Base-by-base conservation (phyloP, 2,329 filamentous ascomycete genomes). In the Venturia asperata region DNA sequence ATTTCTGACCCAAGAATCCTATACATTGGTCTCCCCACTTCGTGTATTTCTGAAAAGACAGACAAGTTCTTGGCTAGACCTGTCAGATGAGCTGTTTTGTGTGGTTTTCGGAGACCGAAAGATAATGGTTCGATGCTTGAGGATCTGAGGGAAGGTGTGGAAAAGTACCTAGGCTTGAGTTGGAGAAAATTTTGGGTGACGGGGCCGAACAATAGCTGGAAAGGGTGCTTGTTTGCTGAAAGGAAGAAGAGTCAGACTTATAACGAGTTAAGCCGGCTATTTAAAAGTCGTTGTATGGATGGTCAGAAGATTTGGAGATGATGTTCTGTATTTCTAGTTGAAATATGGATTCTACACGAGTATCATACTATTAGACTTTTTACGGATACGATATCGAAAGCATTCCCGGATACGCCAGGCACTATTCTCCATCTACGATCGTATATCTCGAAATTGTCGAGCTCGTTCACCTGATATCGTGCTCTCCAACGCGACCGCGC, bases 181-280 rank as follows among this genome's bases (percentile, higher is more conserved):
- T 80, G 52, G 78, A 81, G 69, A 79, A 79, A 66, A 72, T 77
- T 3, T 69, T 80, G 30, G 76, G 75, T 2, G 77, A 80, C 79
- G 68, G 77, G 77, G 49, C 78, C 77, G 17, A 68, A 72, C 39
- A 72, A 71, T 27, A 71, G 70, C 15, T 78, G 77, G 76, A 71
- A 75, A 5, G 71, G 72, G 21, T 70, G 71, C 24, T 68, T 74
- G 69, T 70, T 58, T 58, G 52, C 52, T 58, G 52, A 58, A 27
- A n/a, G 52, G 27, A 10, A 58, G 52, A 58, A 27, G 9, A 15
- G 37, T 37, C 10, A 15, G 19, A 37, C 3, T 11, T 58, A n/a
- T n/a, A 15, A 37, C 19, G 27, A 2, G 52, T 37, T 4, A 37
- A 55, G 19, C 49, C 49, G 19, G 49, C 49, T 5, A 34, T 34